A percentile compares a stretch with the other conserved stretches of the same genome.
phyloP scores from a whole-genome alignment of 139 green algal species.

The Micractinium conductrix region DNA sequence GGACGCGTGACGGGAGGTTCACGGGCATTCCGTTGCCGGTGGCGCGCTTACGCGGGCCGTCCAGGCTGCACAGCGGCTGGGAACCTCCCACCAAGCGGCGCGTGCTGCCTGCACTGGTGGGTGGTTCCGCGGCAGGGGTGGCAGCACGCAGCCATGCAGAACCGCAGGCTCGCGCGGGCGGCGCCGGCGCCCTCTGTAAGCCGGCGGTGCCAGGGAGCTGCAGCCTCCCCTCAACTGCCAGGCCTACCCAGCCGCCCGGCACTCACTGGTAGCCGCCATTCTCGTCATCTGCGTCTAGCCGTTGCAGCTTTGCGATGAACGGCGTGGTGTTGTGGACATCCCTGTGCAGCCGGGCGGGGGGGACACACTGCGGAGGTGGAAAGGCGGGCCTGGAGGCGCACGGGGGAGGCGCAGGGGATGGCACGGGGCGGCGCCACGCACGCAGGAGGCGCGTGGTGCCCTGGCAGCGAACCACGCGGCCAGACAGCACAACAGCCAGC shows the following conservation, averaged over 20 bases:
- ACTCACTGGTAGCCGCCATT: slow-evolving; percentile 11
- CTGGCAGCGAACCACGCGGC: too few relatives aligned
- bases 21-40: not conserved
- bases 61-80: too few relatives aligned
- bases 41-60: not conserved
- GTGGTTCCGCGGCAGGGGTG: not conserved
- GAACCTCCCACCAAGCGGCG: too few relatives aligned
- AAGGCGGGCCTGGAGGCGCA: not conserved
- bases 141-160: not conserved
- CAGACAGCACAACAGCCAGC: too few relatives aligned
- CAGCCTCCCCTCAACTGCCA: not conserved
- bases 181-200: not conserved
- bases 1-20: not conserved
- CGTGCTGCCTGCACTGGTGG: too few relatives aligned
- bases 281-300: not conserved
- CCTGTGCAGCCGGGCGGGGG: not conserved
- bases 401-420: too few relatives aligned
- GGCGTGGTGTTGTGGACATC: not conserved
- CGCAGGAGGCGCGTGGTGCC: too few relatives aligned
- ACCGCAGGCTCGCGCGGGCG: not conserved
- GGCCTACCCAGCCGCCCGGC: not conserved
- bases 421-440: too few relatives aligned
- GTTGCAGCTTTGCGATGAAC: slow-evolving; percentile 1
- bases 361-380: not conserved
- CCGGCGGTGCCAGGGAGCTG: not conserved